Evolutionary conservation across 106 monocot genomes (phyloP).

Genomic region (Dioscorea alata): DNA sequence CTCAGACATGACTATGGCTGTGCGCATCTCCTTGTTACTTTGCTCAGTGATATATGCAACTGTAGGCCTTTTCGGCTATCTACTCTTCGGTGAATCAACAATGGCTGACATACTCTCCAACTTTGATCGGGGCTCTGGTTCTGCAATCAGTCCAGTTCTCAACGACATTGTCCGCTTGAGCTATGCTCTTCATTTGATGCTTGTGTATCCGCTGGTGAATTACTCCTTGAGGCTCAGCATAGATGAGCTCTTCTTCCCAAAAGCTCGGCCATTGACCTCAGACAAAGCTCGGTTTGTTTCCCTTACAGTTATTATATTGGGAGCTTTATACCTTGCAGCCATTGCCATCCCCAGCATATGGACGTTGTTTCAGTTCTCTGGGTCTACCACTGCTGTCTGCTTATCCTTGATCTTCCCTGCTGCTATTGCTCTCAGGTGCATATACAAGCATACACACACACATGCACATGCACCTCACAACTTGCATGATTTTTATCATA

Average conservation of each 20-base stretch:
- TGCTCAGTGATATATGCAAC: constrained; percentile 70
- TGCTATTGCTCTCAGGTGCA: constrained; percentile 74
- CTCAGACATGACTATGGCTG: constrained; percentile 75
- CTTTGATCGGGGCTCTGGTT: constrained; percentile 44
- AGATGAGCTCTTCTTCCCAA: constrained; percentile 65
- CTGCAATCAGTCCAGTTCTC: constrained; percentile 31
- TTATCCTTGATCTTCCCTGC: constrained; percentile 84
- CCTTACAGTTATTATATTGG: constrained; percentile 43
- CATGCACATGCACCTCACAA: too few relatives aligned
- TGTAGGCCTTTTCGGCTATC: constrained; percentile 71
- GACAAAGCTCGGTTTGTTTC: constrained; percentile 39
- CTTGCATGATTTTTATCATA: too few relatives aligned
- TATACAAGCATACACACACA: background rate
- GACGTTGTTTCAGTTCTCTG: constrained; percentile 75
- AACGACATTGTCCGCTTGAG: constrained; percentile 67
- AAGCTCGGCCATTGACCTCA: constrained; percentile 14
- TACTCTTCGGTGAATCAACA: constrained; percentile 81
- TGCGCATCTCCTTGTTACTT: constrained; percentile 63
- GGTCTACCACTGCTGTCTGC: constrained; percentile 76
- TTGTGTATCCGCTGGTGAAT: constrained; percentile 76
- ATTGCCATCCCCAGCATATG: constrained; percentile 88
- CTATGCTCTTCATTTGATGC: constrained; percentile 80
- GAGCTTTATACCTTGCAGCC: constrained; percentile 48
- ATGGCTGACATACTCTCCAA: constrained; percentile 86
- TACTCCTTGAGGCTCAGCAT: constrained; percentile 82